Percentiles rank a stretch among this genome's conserved stretches.
phyloP scores from a whole-genome alignment of 1,284 basidiomycete genomes.

The Rhodotorula sp. region DNA sequence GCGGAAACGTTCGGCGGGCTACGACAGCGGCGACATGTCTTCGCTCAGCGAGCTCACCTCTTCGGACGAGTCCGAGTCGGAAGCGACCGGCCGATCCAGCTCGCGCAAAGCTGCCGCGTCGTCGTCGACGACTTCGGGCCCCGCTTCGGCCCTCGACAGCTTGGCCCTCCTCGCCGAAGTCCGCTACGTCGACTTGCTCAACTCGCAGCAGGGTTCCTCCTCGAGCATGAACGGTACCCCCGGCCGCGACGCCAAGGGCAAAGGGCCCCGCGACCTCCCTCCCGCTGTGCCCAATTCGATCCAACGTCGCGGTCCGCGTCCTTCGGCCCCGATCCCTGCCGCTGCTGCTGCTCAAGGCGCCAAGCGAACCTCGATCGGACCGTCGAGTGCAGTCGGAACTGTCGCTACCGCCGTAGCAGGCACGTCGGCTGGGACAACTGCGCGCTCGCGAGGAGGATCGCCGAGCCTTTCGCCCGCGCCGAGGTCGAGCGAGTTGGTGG shows the following conservation, averaged over 20 bases:
- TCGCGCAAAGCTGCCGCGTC: neutral
- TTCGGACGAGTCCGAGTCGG: constrained; percentile 16
- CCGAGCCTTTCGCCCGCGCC: constrained; percentile 13
- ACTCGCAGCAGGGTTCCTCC: neutral
- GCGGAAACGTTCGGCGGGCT: constrained; percentile 7
- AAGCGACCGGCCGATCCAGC: neutral
- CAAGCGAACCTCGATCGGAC: neutral
- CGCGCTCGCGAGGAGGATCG: neutral
- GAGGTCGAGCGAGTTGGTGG: constrained; percentile 20
- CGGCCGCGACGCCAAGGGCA: constrained; percentile 1
- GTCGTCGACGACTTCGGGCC: neutral
- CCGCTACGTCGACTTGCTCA: constrained; percentile 26
- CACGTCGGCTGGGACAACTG: neutral
- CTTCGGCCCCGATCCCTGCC: neutral
- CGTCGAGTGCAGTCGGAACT: too few species aligned
- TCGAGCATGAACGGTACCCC: constrained; percentile 1
- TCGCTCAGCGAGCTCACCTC: constrained; percentile 13
- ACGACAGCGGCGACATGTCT: constrained; percentile 18
- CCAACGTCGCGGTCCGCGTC: neutral
- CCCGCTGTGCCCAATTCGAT: constrained; percentile 10
- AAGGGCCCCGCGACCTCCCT: constrained; percentile 5
- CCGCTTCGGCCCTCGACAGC: constrained; percentile 26
- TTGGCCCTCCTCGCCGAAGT: constrained; percentile 38
- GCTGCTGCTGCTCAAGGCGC: neutral
- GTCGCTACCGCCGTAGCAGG: neutral